Conservation (phyloP, 352 stramenopile species). For the Aphanomyces astaci region DNA sequence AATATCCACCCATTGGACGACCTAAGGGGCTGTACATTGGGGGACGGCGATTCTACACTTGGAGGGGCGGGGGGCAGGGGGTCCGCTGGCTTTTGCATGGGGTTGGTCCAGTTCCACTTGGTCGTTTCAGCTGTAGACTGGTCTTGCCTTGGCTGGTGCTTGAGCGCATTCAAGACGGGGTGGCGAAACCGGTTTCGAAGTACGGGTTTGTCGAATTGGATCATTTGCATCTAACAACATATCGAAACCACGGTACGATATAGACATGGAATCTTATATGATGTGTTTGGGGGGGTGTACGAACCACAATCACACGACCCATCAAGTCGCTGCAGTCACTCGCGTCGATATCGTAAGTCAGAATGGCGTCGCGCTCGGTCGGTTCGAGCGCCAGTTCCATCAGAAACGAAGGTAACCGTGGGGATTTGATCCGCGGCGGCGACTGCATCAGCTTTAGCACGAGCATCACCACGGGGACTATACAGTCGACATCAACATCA, state of each 20-base stretch:
- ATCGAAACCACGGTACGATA: neutral
- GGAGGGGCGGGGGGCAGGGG: too few species aligned
- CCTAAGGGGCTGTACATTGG: neutral
- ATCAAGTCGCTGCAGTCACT: slow-evolving; percentile 8
- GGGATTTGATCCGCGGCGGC: neutral
- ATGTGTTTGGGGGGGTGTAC: too few species aligned
- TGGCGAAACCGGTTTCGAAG: slow-evolving; percentile 18
- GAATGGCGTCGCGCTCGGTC: neutral
- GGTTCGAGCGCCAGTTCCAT: slow-evolving; percentile 7
- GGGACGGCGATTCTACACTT: neutral
- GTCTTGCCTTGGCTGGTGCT: neutral
- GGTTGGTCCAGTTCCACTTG: slow-evolving; percentile 22
- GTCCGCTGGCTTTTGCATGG: neutral
- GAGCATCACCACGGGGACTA: slow-evolving; percentile 13
- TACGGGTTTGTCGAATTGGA: neutral
- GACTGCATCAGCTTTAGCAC: slow-evolving; percentile 7
- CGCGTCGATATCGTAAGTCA: slow-evolving; percentile 5
- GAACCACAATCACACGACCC: slow-evolving; percentile 18
- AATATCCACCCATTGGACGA: too few species aligned
- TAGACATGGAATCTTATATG: neutral
- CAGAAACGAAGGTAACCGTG: slow-evolving; percentile 8
- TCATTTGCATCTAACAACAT: slow-evolving; percentile 16
- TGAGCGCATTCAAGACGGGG: slow-evolving; percentile 4
- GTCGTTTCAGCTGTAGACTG: too few species aligned
- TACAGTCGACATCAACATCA: neutral